phyloP scores from a whole-genome alignment of 108 stramenopile genomes.

The Stephanodiscus triporus region DNA sequence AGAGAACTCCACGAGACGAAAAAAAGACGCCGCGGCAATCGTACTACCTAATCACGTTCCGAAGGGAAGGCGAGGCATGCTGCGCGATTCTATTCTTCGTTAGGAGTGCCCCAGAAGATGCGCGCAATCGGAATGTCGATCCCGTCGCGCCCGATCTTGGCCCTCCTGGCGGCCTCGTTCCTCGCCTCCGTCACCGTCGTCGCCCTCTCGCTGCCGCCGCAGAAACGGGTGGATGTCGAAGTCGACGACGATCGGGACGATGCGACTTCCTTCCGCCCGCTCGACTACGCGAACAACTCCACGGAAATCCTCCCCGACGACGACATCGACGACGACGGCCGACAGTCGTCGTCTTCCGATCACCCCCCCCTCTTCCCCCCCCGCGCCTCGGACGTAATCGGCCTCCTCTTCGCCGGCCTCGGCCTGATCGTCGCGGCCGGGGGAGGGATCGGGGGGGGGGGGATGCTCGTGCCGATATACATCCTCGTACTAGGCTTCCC shows the following conservation, averaged over 20 bases:
- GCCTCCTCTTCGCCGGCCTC: conserved; percentile 53
- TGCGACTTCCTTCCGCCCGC: not conserved
- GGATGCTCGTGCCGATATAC: conserved; percentile 86
- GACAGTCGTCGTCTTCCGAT: conserved; percentile 11
- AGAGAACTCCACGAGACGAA: too few species aligned
- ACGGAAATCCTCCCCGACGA: not conserved
- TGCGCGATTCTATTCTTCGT: too few species aligned
- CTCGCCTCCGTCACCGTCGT: too few species aligned
- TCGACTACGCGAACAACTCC: not conserved
- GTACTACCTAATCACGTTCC: too few species aligned
- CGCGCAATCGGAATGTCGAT: too few species aligned
- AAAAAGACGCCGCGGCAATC: too few species aligned
- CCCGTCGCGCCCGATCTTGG: too few species aligned
- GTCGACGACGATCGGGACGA: not conserved
- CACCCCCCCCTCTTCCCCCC: conserved; percentile 66
- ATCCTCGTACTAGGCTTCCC: conserved; percentile 75
- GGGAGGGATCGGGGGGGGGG: conserved; percentile 88
- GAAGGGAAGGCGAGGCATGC: too few species aligned
- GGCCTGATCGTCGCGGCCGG: conserved; percentile 78
- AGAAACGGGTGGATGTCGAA: too few species aligned
- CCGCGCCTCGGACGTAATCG: conserved; percentile 49
- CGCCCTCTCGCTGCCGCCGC: too few species aligned
- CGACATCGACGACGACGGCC: not conserved
- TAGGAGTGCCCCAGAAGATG: too few species aligned
- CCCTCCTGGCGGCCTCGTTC: too few species aligned